Base-by-base conservation (phyloP, 495 filamentous ascomycete genomes). In the Tuber borchii region DNA sequence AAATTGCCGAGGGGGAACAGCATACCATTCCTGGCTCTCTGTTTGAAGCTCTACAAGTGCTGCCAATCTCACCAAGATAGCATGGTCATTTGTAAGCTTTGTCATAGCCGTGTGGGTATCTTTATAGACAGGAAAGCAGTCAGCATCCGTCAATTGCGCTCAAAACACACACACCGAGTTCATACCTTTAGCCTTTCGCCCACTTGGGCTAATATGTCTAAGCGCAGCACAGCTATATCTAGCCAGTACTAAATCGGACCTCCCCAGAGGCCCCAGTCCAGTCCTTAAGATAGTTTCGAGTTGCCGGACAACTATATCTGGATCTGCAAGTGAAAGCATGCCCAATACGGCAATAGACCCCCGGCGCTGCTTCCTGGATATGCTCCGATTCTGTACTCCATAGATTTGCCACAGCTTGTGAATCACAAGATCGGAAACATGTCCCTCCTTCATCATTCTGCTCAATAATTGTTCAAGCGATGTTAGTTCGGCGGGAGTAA, bases 401-500 rank as follows among this genome's bases (percentile, higher is more conserved):
- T 98, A 99, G 2, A 98, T 93, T 82, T 97, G 94, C 95, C 96
- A 99, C 3, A 99, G 85, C 83, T 98, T 99, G 22, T 91, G 88
- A 61, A 97, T 86, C 34, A 99, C 95, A 6, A 92, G 86, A 44
- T 97, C 94, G 4, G 91, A 90, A 70, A 99, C 90, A 84, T 93
- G 89, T 19, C 92, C 93, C 42, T 91, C 90, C 82, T 94, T 97
- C 93, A 97, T 97, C 95, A 99, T 98, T 0, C 93, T 97, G 79
- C 92, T 93, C 7, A 98, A 85, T 26, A 99, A 87, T 85, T 98
- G 95, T 83, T 98, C 95, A 31, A 99, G 87, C 51, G 93, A 97
- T 4, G 95, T 99, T 45, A 98, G 86, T 82, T 99, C 95, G 1
- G 95, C 95, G 5, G 94, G 92, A 0, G 94, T 97, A 7, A 94